Conservation (phyloP, 2,329 filamentous ascomycete species). For the Fusarium xylarioides region DNA sequence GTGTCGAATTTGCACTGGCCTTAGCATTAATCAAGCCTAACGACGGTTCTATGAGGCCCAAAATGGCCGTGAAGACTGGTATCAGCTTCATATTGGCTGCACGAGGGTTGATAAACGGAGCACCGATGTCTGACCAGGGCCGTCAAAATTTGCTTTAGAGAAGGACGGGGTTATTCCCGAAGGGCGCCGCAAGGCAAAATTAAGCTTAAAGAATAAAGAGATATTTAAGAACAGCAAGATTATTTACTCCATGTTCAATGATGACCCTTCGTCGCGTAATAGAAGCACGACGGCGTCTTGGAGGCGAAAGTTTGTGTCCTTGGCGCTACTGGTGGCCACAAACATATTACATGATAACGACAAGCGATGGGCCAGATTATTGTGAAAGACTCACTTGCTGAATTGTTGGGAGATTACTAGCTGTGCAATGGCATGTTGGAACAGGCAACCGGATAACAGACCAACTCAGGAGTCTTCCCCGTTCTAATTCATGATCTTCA, state of each 20-base stretch:
- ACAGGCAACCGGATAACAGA: rapidly evolving
- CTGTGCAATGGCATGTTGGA: rapidly evolving
- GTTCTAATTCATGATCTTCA: rapidly evolving
- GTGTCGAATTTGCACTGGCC: rapidly evolving
- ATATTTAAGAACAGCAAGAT: rapidly evolving
- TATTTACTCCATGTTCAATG: neutral
- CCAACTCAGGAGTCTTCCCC: too few species aligned
- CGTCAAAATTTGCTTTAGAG: neutral
- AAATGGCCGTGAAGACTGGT: rapidly evolving
- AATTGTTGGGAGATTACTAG: rapidly evolving
- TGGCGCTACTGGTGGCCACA: neutral
- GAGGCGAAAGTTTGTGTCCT: too few species aligned
- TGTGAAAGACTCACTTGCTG: rapidly evolving
- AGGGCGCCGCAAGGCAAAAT: rapidly evolving
- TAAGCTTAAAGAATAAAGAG: rapidly evolving
- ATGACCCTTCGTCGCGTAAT: neutral
- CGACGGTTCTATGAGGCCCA: rapidly evolving
- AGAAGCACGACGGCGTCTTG: too few species aligned
- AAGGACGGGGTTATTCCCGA: neutral
- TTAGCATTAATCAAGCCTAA: rapidly evolving
- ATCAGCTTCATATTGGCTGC: rapidly evolving
- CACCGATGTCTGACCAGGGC: neutral
- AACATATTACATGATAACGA: rapidly evolving
- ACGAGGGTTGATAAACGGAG: neutral
- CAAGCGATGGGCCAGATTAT: rapidly evolving